These are phyloP conservation scores for Nannochloris sp. DNA, from an alignment of 139 green algal species.

Conservation along the genomic window DNA sequence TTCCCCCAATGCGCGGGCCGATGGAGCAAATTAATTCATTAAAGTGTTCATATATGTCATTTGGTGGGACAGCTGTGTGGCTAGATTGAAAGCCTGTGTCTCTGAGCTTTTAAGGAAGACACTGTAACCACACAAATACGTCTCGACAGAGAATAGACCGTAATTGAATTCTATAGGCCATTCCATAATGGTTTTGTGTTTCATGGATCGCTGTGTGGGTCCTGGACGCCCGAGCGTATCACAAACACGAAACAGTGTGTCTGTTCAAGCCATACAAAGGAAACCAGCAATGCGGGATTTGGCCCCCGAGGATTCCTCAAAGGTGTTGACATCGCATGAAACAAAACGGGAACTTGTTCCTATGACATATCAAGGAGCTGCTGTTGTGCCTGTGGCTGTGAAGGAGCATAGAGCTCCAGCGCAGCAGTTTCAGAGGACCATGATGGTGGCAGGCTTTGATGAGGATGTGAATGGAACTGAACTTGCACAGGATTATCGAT, in stretches of 20 bases:
- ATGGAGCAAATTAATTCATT: no score
- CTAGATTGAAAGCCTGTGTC: no score
- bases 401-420: neutral
- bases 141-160: no score
- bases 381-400: neutral
- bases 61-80: no score
- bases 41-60: no score
- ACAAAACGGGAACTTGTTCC: neutral
- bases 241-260: neutral
- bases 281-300: neutral
- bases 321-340: neutral
- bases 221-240: neutral
- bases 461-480: slow-evolving; percentile 6
- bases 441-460: slow-evolving; percentile 37
- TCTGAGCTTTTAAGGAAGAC: no score
- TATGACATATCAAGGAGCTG: neutral
- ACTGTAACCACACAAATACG: no score
- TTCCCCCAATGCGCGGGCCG: no score
- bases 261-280: neutral
- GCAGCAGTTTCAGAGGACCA: slow-evolving; percentile 1
- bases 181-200: no score
- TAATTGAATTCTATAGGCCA: no score
- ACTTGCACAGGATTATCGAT: slow-evolving; percentile 40
- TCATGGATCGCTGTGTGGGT: neutral
- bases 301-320: neutral